phyloP scores from a whole-genome alignment of 73 alveolate species.

The Stentor roeselii region DNA sequence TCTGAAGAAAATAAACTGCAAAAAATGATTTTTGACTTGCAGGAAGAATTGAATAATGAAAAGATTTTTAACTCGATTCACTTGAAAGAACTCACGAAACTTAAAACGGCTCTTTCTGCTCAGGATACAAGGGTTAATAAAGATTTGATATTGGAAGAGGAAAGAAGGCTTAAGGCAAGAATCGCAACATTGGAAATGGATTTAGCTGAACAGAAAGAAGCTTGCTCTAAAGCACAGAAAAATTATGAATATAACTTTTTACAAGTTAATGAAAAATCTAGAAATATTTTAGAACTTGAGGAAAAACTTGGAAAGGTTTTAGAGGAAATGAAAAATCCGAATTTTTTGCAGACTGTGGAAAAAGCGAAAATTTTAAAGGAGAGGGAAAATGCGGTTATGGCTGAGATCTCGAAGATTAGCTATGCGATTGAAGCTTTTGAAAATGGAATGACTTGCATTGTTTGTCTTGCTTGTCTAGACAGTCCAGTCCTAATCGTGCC shows the following conservation, averaged over 20 bases:
- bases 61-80: conserved; percentile 5
- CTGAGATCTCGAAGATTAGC: background rate
- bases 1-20: background rate
- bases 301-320: background rate
- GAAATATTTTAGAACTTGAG: background rate
- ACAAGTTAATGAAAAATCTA: background rate
- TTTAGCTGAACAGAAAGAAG: background rate
- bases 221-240: background rate
- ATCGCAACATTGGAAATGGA: conserved; percentile 1
- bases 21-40: background rate
- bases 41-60: conserved; percentile 6
- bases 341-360: background rate
- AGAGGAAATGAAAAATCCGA: background rate
- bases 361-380: background rate
- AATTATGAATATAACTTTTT: no score
- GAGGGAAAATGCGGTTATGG: background rate
- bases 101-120: background rate
- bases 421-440: conserved; percentile 1
- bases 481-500: background rate
- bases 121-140: background rate
- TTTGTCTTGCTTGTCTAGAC: background rate
- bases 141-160: background rate
- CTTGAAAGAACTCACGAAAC: conserved; percentile 10
- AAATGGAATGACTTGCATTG: background rate
- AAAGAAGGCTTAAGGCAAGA: background rate